Evolutionary conservation across 2,329 filamentous ascomycete species (phyloP).

Genomic region (Shiraia bambusicola): DNA sequence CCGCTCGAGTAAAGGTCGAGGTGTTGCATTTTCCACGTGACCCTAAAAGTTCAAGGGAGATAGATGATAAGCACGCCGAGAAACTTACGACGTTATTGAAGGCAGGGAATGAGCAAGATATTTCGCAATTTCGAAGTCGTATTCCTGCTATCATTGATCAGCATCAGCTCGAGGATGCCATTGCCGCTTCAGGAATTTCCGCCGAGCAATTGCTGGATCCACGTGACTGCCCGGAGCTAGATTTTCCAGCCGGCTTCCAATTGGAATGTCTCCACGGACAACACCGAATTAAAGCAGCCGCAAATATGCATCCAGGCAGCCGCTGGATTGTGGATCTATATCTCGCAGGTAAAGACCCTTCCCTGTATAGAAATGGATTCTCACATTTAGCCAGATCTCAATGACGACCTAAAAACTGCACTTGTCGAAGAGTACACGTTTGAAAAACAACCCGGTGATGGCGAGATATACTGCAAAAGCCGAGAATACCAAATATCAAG

Average conservation of each 20-base stretch:
- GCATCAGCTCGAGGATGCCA: slow-evolving; percentile 22
- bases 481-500: slow-evolving; percentile 19
- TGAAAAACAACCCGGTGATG: slow-evolving; percentile 9
- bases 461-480: too few relatives aligned
- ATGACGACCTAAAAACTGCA: slow-evolving; percentile 6
- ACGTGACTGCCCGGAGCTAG: slow-evolving; percentile 8
- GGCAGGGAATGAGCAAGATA: slow-evolving; percentile 18
- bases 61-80: slow-evolving; percentile 11
- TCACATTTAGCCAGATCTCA: slow-evolving; percentile 8
- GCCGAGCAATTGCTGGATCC: slow-evolving; percentile 6
- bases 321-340: slow-evolving; percentile 6
- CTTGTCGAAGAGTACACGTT: slow-evolving; percentile 11
- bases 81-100: slow-evolving; percentile 11
- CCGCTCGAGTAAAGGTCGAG: slow-evolving; percentile 10
- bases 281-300: slow-evolving; percentile 7
- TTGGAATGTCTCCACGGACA: slow-evolving; percentile 7
- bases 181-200: slow-evolving; percentile 9
- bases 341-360: slow-evolving; percentile 4
- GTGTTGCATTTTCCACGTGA: slow-evolving; percentile 8
- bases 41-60: slow-evolving; percentile 8
- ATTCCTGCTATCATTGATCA: slow-evolving; percentile 33
- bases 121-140: slow-evolving; percentile 32
- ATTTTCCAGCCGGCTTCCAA: slow-evolving; percentile 8
- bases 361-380: slow-evolving; percentile 3
- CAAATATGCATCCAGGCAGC: too few relatives aligned